phyloP scores from a whole-genome alignment of 345 rosid species.

The Litchi chinensis region DNA sequence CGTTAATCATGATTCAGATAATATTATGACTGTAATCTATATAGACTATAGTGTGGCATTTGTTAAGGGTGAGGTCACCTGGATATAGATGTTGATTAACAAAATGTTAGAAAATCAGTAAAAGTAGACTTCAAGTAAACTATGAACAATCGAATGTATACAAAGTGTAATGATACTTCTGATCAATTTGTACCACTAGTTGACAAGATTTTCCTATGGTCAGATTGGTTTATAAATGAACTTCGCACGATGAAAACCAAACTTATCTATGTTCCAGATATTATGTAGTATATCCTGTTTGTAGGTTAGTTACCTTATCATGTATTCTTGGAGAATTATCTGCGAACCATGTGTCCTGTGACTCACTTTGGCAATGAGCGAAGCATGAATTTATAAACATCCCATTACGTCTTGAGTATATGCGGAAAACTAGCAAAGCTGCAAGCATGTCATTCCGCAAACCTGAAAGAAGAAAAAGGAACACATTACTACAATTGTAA shows the following conservation, averaged over 20 bases:
- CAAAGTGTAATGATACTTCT: neutral
- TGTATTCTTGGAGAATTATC: constrained; percentile 68
- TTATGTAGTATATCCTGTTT: neutral
- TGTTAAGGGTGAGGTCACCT: neutral
- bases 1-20: too few species aligned
- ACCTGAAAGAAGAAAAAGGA: constrained; percentile 40
- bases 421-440: constrained; percentile 48
- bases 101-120: neutral
- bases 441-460: constrained; percentile 75
- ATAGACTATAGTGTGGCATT: neutral
- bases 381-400: constrained; percentile 93
- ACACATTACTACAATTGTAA: neutral
- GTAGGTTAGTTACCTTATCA: constrained; percentile 50
- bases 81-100: neutral
- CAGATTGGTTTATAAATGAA: neutral
- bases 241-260: neutral
- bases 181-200: neutral
- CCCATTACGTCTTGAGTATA: constrained; percentile 54
- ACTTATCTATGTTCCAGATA: neutral
- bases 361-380: constrained; percentile 95
- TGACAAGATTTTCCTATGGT: neutral
- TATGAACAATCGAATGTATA: neutral
- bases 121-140: neutral
- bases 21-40: too few species aligned
- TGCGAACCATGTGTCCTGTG: constrained; percentile 85